Base-by-base conservation (phyloP, 495 filamentous ascomycete genomes). In the Xylaria scruposa region DNA sequence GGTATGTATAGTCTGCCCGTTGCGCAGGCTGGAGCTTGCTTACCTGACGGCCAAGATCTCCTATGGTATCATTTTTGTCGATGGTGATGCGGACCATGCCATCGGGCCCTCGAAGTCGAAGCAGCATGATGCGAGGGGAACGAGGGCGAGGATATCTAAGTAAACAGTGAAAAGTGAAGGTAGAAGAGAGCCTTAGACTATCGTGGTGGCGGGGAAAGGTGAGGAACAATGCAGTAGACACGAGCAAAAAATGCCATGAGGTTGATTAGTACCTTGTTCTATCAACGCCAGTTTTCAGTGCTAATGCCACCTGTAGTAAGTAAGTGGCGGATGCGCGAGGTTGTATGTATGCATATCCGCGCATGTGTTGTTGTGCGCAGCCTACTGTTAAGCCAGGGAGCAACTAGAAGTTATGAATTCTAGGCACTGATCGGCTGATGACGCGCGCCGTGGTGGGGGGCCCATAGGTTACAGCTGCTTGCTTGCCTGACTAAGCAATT, bases 21-120 rank as follows among this genome's bases (percentile, higher is more conserved):
- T 31, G 8, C 33, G 54, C 21, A 59, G 47, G 51, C 8, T 61
- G n/a, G 24, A 29, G 63, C 42, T 67, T 78, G 19, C 75, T 66
- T 78, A 89, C 87, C 83, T 86, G 84, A 47, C 81, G 76, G 65
- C 81, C 83, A 75, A 91, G 80, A 67, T 85, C 72, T 73, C 80
- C 81, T 82, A 90, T 84, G 61, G 85, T 81, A 69, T 86, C 86
- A 47, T 81, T 81, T 68, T 86, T 87, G 64, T 93, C 87, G 42
- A 93, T 83, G 38, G 82, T 86, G 70, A 94, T 82, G 65, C 91
- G 88, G 77, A 90, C 86, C 79, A 89, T 89, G 81, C 92, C 92
- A 83, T 94, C 90, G 64, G 89, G 89, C 42, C 89, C 87, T 69
- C 88, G 86, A 72, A 93, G 86, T 78, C 92, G 83, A 54, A 94